Conservation (phyloP, 306 rosid species). For the Lathyrus tuberosus region DNA sequence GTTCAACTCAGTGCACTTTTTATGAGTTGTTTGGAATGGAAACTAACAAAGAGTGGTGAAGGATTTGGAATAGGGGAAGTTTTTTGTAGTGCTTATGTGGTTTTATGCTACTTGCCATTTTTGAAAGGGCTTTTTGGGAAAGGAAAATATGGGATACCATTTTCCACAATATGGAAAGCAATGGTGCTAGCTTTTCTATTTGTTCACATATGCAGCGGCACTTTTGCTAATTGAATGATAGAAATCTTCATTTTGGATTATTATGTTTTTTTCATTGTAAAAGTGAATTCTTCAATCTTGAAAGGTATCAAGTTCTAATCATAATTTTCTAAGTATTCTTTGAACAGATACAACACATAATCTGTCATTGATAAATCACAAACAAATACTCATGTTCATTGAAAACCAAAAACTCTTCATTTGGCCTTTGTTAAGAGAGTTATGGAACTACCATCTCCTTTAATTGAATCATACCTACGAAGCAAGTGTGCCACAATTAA, state of each 20-base stretch:
- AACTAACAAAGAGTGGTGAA: constrained; percentile 1
- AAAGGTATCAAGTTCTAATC: background rate
- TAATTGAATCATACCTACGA: constrained; percentile 73
- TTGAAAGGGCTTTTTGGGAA: constrained; percentile 59
- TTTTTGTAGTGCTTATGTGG: constrained; percentile 47
- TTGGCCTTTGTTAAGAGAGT: constrained; percentile 61
- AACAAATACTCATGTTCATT: background rate
- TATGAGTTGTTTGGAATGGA: constrained; percentile 33
- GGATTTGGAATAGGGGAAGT: constrained; percentile 59
- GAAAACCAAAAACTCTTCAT: constrained; percentile 29
- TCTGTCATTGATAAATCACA: background rate
- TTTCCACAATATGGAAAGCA: constrained; percentile 54
- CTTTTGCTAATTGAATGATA: background rate
- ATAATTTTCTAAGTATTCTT: background rate
- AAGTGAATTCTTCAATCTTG: constrained; percentile 2
- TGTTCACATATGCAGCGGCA: constrained; percentile 35
- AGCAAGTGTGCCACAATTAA: constrained; percentile 64
- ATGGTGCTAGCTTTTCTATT: constrained; percentile 46
- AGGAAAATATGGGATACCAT: constrained; percentile 67
- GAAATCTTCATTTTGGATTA: background rate
- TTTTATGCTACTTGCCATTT: constrained; percentile 58
- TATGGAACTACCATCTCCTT: constrained; percentile 59
- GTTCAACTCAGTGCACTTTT: constrained; percentile 50
- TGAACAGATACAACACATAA: background rate
- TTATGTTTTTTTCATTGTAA: constrained; percentile 11